Conservation (phyloP, 2,329 filamentous ascomycete species). For the Neocucurbitaria cava region DNA sequence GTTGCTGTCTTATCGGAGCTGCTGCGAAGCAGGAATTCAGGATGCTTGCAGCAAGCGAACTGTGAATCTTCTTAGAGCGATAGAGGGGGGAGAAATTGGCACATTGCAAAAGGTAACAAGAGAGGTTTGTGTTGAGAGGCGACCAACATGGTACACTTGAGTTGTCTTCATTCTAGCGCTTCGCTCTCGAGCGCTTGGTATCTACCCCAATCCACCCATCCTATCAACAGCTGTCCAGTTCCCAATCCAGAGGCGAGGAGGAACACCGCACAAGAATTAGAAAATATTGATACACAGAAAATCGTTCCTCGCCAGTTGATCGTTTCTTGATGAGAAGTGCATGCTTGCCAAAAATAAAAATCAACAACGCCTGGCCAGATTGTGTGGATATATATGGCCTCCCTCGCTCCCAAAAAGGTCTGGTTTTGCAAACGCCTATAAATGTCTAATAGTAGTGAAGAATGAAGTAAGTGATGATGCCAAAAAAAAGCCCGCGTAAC, state of each 20-base stretch:
- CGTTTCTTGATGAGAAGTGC: slow-evolving; percentile 24
- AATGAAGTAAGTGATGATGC: slow-evolving; percentile 12
- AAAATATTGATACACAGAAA: slow-evolving; percentile 26
- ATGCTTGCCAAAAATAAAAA: slow-evolving; percentile 28
- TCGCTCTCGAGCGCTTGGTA: slow-evolving; percentile 24
- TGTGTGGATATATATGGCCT: slow-evolving; percentile 23
- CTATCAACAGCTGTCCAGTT: slow-evolving; percentile 11
- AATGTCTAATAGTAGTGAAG: slow-evolving; percentile 31
- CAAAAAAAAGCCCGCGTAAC: slow-evolving; percentile 26
- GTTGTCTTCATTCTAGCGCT: slow-evolving; percentile 26
- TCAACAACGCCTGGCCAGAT: slow-evolving; percentile 23
- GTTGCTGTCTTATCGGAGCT: background rate
- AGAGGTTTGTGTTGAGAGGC: background rate
- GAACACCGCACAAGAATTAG: slow-evolving; percentile 11
- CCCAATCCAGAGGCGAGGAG: too few species aligned
- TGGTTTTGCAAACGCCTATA: slow-evolving; percentile 32
- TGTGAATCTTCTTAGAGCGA: background rate
- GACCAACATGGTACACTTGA: slow-evolving; percentile 15
- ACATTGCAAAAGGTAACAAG: background rate
- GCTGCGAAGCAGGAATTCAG: background rate
- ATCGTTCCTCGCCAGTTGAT: slow-evolving; percentile 17
- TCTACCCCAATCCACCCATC: slow-evolving; percentile 19
- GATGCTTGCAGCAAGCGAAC: background rate
- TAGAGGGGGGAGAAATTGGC: background rate
- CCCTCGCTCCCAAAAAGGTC: slow-evolving; percentile 17